Percentiles rank a stretch among this genome's conserved stretches.
Evolutionary conservation across 139 green algal genomes (phyloP).

Genomic region (Monoraphidium neglectum): DNA sequence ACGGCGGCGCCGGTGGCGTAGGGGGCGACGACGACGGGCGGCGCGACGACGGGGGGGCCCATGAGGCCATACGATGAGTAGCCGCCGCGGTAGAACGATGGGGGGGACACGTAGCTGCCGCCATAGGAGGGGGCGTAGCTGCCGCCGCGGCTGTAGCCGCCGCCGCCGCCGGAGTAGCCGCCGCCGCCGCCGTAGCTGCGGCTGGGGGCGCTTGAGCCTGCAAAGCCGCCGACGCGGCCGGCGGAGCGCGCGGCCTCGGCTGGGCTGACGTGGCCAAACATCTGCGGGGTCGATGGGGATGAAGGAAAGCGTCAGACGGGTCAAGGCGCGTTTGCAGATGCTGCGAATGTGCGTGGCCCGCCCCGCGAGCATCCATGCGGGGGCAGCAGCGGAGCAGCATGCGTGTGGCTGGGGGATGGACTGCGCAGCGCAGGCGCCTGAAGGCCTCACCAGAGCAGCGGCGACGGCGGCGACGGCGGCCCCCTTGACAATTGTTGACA

Average conservation of each 20-base stretch:
- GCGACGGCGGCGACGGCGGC: constrained; percentile 16
- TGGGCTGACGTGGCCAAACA: constrained; percentile 1
- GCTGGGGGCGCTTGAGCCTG: background rate
- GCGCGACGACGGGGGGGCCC: background rate
- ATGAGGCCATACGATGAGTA: background rate
- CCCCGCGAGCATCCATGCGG: too few relatives aligned
- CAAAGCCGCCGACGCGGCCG: constrained; percentile 26
- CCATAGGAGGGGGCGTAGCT: background rate
- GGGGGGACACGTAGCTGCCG: background rate
- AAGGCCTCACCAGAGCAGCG: constrained; percentile 17
- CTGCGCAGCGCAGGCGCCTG: too few relatives aligned
- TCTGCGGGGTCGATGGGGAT: background rate
- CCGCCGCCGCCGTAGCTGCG: constrained; percentile 15
- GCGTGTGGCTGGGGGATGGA: too few relatives aligned
- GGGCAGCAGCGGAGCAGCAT: too few relatives aligned
- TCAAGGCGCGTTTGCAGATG: background rate
- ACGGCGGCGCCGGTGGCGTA: background rate
- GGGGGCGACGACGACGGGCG: background rate
- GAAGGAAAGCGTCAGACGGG: background rate
- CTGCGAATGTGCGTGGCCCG: too few relatives aligned
- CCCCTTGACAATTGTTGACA: background rate
- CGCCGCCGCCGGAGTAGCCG: constrained; percentile 2
- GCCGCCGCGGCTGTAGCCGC: background rate
- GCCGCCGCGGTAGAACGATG: background rate
- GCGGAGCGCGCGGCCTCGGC: constrained; percentile 17